phyloP scores from a whole-genome alignment of 208 protist species.

The Crithidia mellificae region DNA sequence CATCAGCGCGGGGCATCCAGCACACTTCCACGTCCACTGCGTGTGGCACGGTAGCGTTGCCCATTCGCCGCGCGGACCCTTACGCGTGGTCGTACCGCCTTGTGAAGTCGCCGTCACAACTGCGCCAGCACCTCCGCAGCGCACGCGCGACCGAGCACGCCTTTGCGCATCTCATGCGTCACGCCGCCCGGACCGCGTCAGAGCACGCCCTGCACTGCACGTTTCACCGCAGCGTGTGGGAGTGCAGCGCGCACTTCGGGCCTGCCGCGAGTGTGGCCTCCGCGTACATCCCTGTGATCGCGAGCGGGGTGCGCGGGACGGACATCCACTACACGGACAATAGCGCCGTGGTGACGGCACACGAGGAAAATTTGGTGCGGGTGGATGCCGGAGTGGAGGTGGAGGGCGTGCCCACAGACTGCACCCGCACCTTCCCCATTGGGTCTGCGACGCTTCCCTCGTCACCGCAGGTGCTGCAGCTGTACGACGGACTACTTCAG shows the following conservation, averaged over 20 bases:
- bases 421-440: conserved; percentile 62
- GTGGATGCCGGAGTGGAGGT: conserved; percentile 59
- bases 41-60: conserved; percentile 1
- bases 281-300: conserved; percentile 62
- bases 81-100: conserved; percentile 30
- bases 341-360: conserved; percentile 8
- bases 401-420: conserved; percentile 58
- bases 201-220: conserved; percentile 41
- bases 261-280: conserved; percentile 20
- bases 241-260: conserved; percentile 23
- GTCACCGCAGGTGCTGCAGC: conserved; percentile 4
- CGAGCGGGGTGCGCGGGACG: conserved; percentile 36
- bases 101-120: conserved; percentile 37
- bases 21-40: background rate
- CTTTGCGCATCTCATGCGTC: conserved; percentile 37
- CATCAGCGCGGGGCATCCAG: too few species aligned
- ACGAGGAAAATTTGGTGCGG: conserved; percentile 38
- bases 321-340: conserved; percentile 68
- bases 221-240: conserved; percentile 30
- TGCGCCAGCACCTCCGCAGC: conserved; percentile 44
- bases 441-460: conserved; percentile 13
- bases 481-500: conserved; percentile 44
- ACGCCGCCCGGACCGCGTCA: conserved; percentile 13
- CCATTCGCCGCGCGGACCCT: conserved; percentile 11
- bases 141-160: conserved; percentile 47